These are phyloP conservation scores for Ogataea sp. DNA, from an alignment of 805 yeast species.

Conservation along the genomic window DNA sequence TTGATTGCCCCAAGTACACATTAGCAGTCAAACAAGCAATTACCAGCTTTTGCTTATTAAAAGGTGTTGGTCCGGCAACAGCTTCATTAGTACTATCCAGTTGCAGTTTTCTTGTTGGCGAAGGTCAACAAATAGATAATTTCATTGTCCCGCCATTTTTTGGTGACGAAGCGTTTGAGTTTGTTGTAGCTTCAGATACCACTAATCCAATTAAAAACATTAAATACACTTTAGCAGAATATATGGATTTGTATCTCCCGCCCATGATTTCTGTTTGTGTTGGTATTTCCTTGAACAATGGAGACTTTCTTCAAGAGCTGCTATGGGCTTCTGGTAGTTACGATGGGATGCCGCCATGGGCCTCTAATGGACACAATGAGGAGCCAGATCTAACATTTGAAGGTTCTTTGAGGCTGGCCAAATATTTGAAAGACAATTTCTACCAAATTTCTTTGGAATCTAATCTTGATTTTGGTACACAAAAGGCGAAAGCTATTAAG, in stretches of 20 bases:
- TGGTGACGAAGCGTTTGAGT: constrained; percentile 38
- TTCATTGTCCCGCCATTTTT: constrained; percentile 31
- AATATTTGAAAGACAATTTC: too few species aligned
- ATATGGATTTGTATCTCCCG: constrained; percentile 16
- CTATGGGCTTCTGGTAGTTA: background rate
- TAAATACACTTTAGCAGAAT: constrained; percentile 35
- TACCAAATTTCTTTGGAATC: too few species aligned
- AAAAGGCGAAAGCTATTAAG: too few species aligned
- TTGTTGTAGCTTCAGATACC: constrained; percentile 20
- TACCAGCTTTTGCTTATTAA: too few species aligned
- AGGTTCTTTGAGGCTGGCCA: too few species aligned
- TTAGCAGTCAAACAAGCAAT: too few species aligned
- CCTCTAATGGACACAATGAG: too few species aligned
- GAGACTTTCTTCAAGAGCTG: background rate
- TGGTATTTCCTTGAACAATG: background rate
- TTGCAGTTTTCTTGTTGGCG: constrained; percentile 25
- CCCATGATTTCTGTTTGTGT: background rate
- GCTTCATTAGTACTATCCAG: constrained; percentile 38
- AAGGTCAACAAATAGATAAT: background rate
- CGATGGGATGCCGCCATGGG: too few species aligned
- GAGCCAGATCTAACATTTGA: too few species aligned
- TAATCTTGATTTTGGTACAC: too few species aligned
- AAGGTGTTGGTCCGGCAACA: constrained; percentile 46
- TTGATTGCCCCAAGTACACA: constrained; percentile 17
- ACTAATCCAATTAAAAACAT: constrained; percentile 22